Evolutionary conservation across 2,329 filamentous ascomycete genomes (phyloP), one percentile per base, ranked within the genome.

Genomic region (Aspergillus carbonarius): DNA sequence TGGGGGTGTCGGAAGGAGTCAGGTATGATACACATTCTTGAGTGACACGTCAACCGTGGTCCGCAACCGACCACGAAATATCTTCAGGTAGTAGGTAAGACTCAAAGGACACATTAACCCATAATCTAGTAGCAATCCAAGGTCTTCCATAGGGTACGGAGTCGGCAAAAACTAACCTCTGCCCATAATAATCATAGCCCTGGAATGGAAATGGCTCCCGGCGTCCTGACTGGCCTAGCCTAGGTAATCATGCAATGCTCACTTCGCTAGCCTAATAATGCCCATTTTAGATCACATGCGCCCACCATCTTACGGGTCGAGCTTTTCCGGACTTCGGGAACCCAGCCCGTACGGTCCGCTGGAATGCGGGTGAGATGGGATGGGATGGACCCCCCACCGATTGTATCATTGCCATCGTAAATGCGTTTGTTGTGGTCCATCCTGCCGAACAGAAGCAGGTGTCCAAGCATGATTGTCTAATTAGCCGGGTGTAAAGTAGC

Each of bases 41-140:
- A 49, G 53, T 63, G 61, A 63, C 57, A 63, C 60, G 61, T 61
- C 61, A 61, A 61, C 61, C 59, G 55, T 52, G 61, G 61, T 39
- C 57, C 56, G 42, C 18, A 60, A 58, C 44, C 54, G 47, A 61
- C 59, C 54, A 63, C 15, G 37, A 55, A 42, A 53, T 34, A 48
- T 48, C 44, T 27, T 27, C 25, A 32, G 30, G 18, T 32, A n/a
- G 17, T 27, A n/a, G n/a, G n/a, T n/a, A 17, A 32, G n/a, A 17
- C 44, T 23, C 10, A 23, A 23, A 32, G 30, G 27, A 30, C 6
- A 30, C 5, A 7, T 30, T 3, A 7, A 30, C 27, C 4, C 27
- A 30, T 30, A 30, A 30, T 6, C 27, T 30, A 9, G 27, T 30
- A 9, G 27, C 27, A 30, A 30, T 30, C 27, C 27, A 5, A 30